Base-by-base conservation (phyloP, 2,329 filamentous ascomycete species). In the Trichoderma gracile region DNA sequence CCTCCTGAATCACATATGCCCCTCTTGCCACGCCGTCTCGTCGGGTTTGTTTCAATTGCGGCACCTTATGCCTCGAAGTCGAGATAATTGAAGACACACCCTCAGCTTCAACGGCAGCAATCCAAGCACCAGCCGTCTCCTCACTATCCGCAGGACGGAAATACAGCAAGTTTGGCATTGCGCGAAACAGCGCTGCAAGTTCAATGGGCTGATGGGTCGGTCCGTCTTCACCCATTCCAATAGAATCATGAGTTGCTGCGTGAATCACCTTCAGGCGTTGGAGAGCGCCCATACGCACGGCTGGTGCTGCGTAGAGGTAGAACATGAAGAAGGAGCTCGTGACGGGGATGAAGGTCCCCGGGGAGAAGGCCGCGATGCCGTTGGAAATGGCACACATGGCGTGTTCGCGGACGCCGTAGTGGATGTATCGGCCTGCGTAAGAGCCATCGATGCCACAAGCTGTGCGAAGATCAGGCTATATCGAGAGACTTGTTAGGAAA, bases 251-350 rank as follows among this genome's bases (percentile, higher is more conserved):
- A 0, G 86, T 88, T 1, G 85, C 86, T 38, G 83, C 78, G 70
- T 88, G 85, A 58, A 88, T 86, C 30, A 79, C 76, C 59, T 84
- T 82, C 1, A 87, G 78, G 25, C 78, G 72, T 58, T 84, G 81
- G 1, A 86, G 76, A 3, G 84, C 85, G 8, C 84, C 84, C 84
- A 88, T 87, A 15, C 86, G 82, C 2, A 87, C 79, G 7, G 80
- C 85, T 0, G 84, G 81, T 0, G 85, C 85, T 10, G 84, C 54
- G 40, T 58, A 57, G 21, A 78, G 72, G 68, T 87, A 87, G 73
- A 87, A 87, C 82, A 88, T 87, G 77, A 87, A 86, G 75, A 87
- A 88, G 5, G 79, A 80, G 0, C 82, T 82, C 1, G 85, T 88
- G 42, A 87, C 74, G 0, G 85, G 85, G 8, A 88, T 74, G 67